Evolutionary conservation across 148 eudicot species (phyloP), one percentile per base, ranked within the genome.

Genomic region (Simmondsia chinensis): DNA sequence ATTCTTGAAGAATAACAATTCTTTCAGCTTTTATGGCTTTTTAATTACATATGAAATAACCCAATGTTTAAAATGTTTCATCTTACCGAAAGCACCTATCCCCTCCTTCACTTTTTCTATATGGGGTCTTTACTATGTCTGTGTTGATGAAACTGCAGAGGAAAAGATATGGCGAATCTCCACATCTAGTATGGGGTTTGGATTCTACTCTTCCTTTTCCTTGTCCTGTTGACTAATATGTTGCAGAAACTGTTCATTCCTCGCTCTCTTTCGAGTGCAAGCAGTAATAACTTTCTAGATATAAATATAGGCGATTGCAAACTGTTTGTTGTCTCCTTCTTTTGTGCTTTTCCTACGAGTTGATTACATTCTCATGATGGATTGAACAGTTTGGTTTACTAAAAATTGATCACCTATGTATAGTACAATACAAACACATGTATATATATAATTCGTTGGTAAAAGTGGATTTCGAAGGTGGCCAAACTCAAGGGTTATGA

Each of bases 181-280:
- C 78, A 14, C 74, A 71, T 75, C 56, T 72, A 46, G 97, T 79
- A 15, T 89, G 93, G 93, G 97, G 84, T 74, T 70, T 89, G 56
- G 97, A 89, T 64, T 84, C 95, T 47, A 78, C 56, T 57, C 93
- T 89, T 62, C 74, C 77, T 15, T 72, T 76, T 56, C 97, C 97
- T 32, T 75, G 66, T 64, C 69, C 87, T 34, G 62, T 89, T 16
- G 27, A 68, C 31, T 43, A 74, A 33, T 89, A 89, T 56, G 69
- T 79, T 7, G 65, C 84, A 20, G 87, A 84, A 57, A 55, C 87
- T 45, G 61, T 84, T 54, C 67, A 64, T 27, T 95, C 95, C 33
- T 81, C 74, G 54, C 79, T 89, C 31, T 84, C 81, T 57, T 60
- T 95, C 10, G 93, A 81, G 61, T 89, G 61, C 63, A 60, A 78